Evolutionary conservation across 306 rosid genomes (phyloP), one percentile per base, ranked within the genome.

Genomic region (Hippophae gyantsensis): DNA sequence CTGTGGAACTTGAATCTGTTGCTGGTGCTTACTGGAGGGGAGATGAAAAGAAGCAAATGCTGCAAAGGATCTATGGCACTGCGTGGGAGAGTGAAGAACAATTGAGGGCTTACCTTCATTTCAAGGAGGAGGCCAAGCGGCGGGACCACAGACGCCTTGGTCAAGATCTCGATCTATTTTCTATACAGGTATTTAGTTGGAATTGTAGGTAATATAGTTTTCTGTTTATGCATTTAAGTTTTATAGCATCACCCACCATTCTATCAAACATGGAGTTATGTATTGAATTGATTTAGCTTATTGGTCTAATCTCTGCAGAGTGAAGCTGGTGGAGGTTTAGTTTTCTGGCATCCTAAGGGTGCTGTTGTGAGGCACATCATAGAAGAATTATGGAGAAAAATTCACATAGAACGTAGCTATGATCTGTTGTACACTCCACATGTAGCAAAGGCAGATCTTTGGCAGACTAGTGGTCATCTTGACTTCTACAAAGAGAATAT

Each of bases 21-120:
- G 99, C 99, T 52, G 99, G 99, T 69, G 99, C 99, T 25, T 92
- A 92, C 80, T 92, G 99, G 99, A 82, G 99, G 77, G 99, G 99
- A 64, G 95, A 92, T 75, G 96, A 78, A 76, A 92, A 73, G 74
- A 88, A 86, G 66, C 96, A 80, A 12, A 88, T 92, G 99, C 69
- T 92, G 71, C 99, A 92, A 75, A 80, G 99, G 75, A 86, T 92
- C 65, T 92, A 88, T 46, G 99, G 99, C 53, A 92, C 99, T 55
- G 99, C 99, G 60, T 92, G 99, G 99, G 96, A 85, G 82, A 86
- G 68, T 12, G 99, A 83, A 77, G 85, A 86, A 50, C 99, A 92
- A 65, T 57, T 92, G 70, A 86, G 85, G 81, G 93, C 90, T 56
- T 88, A 85, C 73, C 72, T 86, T 80, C 86, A 85, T 77, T 92